Conservation (phyloP, 805 yeast species). For the Soucietia sequanensis region DNA sequence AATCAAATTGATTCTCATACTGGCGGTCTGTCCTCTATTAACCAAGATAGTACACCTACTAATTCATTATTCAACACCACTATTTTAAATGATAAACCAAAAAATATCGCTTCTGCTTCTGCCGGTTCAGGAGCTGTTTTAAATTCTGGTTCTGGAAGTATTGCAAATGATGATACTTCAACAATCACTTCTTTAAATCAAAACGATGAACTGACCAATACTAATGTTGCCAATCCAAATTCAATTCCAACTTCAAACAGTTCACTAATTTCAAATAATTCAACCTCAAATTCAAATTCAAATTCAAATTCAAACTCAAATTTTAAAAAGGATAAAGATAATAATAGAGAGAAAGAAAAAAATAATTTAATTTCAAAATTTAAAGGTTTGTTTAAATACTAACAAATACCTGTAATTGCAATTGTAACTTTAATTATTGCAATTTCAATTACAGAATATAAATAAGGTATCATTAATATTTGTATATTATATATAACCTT, state of each 20-base stretch:
- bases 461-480: too few species aligned
- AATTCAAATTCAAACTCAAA: too few species aligned
- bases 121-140: not conserved
- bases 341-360: slow-evolving; percentile 11
- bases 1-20: slow-evolving; percentile 2
- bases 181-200: not conserved
- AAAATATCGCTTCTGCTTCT: not conserved
- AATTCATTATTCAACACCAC: slow-evolving; percentile 16
- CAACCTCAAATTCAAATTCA: too few species aligned
- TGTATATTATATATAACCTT: too few species aligned
- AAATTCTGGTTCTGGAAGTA: not conserved
- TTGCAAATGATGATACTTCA: not conserved
- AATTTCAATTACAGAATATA: too few species aligned
- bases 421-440: slow-evolving; percentile 2
- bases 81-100: slow-evolving; percentile 4
- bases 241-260: not conserved
- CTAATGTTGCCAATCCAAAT: not conserved
- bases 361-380: slow-evolving; percentile 30
- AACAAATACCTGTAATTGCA: slow-evolving; percentile 1
- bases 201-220: not conserved
- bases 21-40: slow-evolving; percentile 3
- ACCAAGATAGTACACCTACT: slow-evolving; percentile 26
- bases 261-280: too few species aligned
- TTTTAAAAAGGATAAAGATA: not conserved
- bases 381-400: slow-evolving; percentile 31